Base-by-base conservation (phyloP, 352 stramenopile genomes). In the Globisporangium barbulae region DNA sequence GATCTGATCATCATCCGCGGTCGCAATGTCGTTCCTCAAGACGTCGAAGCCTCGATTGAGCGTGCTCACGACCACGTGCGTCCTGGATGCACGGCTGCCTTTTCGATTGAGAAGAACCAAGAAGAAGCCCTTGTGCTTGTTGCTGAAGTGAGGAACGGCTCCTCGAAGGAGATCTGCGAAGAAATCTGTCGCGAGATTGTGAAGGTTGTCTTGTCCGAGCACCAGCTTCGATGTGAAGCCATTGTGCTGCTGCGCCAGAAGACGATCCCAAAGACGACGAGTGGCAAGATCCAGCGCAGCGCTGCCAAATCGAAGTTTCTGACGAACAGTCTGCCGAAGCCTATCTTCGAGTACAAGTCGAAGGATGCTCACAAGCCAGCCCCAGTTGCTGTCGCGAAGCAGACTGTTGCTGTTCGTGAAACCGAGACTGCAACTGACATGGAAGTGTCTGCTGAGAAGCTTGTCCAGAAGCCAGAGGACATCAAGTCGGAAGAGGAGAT, bases 1-100 rank as follows among this genome's bases (percentile, higher is more conserved):
- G 86, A 94, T 66, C 53, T 94, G 8, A 92, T 94, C 59, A 94
- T 94, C 62, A 85, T 94, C 70, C 82, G 86, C 61, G 86, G 86
- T 0, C 83, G 85, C 48, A 93, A 94, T 44, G 77, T 91, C 19
- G 82, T 70, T 28, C 86, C 86, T 1, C 86, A 94, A 67, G 84
- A 93, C 61, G 74, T 94, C 2, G 86, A 94, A 42, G 75, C 73
- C 19, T 88, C 84, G 22, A 78, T 88, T 33, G 86, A 93, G 63
- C 61, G 64, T 5, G 78, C 84, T 3, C 81, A 93, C 47, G 76
- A 83, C 42, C 67, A 87, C 35, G 70, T 94, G 33, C 83, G 84
- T 53, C 84, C 86, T 28, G 86, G 86, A 12, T 94, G 86, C 53
- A 78, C 78, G 19, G 84, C 86, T 4, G 83, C 86, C 0, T 94